phyloP scores from a whole-genome alignment of 352 stramenopile genomes.

The Globisporangium paddicum region DNA sequence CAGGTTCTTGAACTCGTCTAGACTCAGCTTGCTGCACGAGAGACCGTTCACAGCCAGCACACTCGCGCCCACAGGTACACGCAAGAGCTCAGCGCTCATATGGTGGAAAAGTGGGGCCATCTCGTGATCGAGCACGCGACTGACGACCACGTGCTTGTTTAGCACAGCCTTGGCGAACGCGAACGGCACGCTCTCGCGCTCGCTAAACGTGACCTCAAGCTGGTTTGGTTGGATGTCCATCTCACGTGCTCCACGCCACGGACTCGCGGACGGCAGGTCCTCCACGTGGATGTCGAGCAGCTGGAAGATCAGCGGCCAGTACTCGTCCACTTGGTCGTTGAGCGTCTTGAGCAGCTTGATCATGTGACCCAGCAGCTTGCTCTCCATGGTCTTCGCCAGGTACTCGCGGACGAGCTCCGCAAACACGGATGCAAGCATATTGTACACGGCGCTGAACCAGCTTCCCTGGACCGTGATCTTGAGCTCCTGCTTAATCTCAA shows the following conservation, averaged over 20 bases:
- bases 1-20: constrained; percentile 56
- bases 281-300: constrained; percentile 75
- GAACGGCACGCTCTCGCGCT: constrained; percentile 51
- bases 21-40: constrained; percentile 63
- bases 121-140: constrained; percentile 38
- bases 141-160: constrained; percentile 67
- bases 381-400: constrained; percentile 81
- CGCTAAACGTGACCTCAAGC: constrained; percentile 52
- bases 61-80: constrained; percentile 48
- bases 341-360: constrained; percentile 79
- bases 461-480: constrained; percentile 80
- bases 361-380: constrained; percentile 75
- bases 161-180: constrained; percentile 64
- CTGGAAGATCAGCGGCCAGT: constrained; percentile 82
- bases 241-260: constrained; percentile 74
- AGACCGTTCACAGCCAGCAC: constrained; percentile 77
- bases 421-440: constrained; percentile 73
- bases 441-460: constrained; percentile 86
- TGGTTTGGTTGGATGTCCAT: constrained; percentile 68
- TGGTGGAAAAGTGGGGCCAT: not conserved
- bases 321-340: constrained; percentile 83
- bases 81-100: constrained; percentile 27
- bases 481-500: constrained; percentile 79
- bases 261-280: constrained; percentile 65
- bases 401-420: constrained; percentile 79